Base-by-base conservation (phyloP, 31 red algal species). In the Pterothamnion heteromorphum region DNA sequence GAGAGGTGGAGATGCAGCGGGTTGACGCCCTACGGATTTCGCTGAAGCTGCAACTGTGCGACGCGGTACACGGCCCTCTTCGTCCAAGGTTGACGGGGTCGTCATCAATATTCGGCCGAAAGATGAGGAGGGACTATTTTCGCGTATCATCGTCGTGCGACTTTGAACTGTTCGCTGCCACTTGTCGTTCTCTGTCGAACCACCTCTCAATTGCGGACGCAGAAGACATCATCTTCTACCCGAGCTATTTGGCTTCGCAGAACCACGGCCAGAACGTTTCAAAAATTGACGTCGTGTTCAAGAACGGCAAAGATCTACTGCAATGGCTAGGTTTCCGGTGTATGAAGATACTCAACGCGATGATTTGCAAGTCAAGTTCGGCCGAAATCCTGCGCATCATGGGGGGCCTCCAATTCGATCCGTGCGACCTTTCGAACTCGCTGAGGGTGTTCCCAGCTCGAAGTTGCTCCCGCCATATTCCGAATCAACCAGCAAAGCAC, bases 221-320 rank as follows among this genome's bases (percentile, higher is more conserved):
- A 82, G 78, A 82, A 27, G 78, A 82, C 78, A 82, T 82, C 5
- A 82, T 82, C 31, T 21, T 82, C 78, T 82, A 82, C 78, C 78
- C 78, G 20, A 82, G 78, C 78, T 82, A 82, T 27, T 82, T 82
- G 5, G 26, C 9, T 82, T 82, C 78, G 78, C 78, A 82, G 78
- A 28, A 82, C 78, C 9, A 18, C 78, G 24, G 78, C 78, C 78
- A 27, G 24, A 28, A 82, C 21, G 78, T 82, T 27, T 27, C 78
- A 14, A 9, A 82, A 82, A 82, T 82, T 82, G 78, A 21, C 26
- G 78, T 27, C n/a, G 31, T 82, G 14, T 82, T 82, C 24, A 82
- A 82, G 21, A 82, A 82, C 26, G 78, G 78, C 78, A 82, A 82
- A 27, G 9, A n/a, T n/a, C n/a, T n/a, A n/a, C n/a, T n/a, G n/a